phyloP scores from a whole-genome alignment of 164 flowering plant genomes.

The Macadamia integrifolia region DNA sequence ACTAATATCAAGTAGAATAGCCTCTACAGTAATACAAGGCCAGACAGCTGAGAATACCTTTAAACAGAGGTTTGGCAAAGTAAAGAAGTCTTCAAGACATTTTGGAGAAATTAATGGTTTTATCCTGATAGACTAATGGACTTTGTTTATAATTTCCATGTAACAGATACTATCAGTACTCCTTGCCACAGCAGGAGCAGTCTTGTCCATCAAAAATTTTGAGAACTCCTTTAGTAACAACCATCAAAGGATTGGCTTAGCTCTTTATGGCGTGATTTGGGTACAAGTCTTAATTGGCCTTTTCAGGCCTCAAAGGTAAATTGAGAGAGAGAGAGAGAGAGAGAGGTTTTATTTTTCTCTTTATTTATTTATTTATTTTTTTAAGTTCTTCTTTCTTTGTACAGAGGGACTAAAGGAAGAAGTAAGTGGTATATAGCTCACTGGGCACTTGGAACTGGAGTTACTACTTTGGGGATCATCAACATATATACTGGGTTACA shows the following conservation, averaged over 20 bases:
- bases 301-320: conserved; percentile 64
- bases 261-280: conserved; percentile 61
- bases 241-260: conserved; percentile 78
- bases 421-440: conserved; percentile 64
- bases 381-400: not conserved
- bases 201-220: conserved; percentile 62
- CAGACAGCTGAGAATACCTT: no score
- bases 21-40: no score
- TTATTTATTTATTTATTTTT: not conserved
- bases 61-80: no score
- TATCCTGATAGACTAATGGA: no score
- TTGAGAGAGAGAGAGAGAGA: no score
- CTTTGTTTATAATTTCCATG: not conserved
- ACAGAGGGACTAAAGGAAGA: conserved; percentile 60
- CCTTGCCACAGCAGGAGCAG: conserved; percentile 66
- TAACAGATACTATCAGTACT: conserved; percentile 54
- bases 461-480: conserved; percentile 54
- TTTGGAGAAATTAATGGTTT: no score
- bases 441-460: conserved; percentile 63
- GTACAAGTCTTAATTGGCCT: conserved; percentile 61
- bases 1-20: no score
- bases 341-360: no score
- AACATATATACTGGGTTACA: conserved; percentile 69
- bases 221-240: conserved; percentile 68
- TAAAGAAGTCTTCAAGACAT: no score